Conservation (phyloP, 805 yeast species). For the Deakozyma indianensis region DNA sequence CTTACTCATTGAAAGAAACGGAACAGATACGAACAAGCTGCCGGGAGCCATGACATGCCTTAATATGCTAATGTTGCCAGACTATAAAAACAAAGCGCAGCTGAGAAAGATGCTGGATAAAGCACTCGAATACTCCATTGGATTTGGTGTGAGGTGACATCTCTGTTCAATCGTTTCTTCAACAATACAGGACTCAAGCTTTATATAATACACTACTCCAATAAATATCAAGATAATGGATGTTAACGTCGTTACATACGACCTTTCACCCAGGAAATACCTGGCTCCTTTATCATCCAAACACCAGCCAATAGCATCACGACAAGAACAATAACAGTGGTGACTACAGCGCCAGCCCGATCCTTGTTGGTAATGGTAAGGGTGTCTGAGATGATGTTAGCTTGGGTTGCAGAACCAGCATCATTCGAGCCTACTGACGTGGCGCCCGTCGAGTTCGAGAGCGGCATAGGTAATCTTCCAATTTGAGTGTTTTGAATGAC, state of each 20-base stretch:
- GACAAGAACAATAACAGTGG: conserved; percentile 63
- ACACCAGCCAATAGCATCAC: conserved; percentile 48
- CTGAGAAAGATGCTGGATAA: not conserved
- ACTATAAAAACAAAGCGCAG: not conserved
- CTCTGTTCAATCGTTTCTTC: no score
- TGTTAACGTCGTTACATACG: not conserved
- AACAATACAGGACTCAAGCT: no score
- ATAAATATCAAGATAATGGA: no score
- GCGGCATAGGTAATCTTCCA: conserved; percentile 36
- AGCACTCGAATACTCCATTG: not conserved
- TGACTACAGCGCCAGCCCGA: conserved; percentile 78
- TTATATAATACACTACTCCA: no score
- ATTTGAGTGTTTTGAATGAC: conserved; percentile 34
- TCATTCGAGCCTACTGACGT: conserved; percentile 50
- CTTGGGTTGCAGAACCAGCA: conserved; percentile 34
- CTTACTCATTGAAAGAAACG: conserved; percentile 1
- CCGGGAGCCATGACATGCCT: not conserved
- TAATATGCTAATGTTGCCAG: not conserved
- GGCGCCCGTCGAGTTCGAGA: conserved; percentile 52
- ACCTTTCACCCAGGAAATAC: not conserved
- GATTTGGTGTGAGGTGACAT: not conserved
- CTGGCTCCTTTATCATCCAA: conserved; percentile 44
- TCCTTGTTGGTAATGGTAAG: conserved; percentile 42
- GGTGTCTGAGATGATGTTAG: conserved; percentile 11
- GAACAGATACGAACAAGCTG: conserved; percentile 7